These are phyloP conservation scores for Pseudogymnoascus sp. DNA, from an alignment of 2,329 filamentous ascomycete genomes.

Conservation along the genomic window DNA sequence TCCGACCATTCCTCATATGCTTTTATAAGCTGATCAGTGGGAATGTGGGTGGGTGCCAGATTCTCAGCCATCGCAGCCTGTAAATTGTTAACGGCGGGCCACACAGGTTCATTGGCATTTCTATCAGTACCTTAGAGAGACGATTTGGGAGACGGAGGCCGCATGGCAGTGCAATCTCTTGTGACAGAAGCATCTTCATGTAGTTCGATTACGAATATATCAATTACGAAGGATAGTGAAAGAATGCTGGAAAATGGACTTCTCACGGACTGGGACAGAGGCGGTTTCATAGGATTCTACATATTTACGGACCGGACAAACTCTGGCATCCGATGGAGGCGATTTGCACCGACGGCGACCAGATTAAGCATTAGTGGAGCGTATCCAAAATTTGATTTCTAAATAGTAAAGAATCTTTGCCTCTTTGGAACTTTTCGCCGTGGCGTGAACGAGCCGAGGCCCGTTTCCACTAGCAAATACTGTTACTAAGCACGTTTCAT, in stretches of 20 bases:
- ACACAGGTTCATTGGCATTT: neutral
- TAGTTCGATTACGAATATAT: neutral
- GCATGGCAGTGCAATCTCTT: conserved; percentile 35
- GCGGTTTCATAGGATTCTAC: neutral
- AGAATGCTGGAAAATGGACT: neutral
- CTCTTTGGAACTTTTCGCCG: neutral
- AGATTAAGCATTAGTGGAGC: neutral
- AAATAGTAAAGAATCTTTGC: neutral
- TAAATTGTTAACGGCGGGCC: conserved; percentile 13
- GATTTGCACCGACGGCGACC: neutral
- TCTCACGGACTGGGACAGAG: neutral
- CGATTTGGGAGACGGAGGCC: conserved; percentile 49
- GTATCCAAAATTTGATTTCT: neutral
- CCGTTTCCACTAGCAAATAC: neutral
- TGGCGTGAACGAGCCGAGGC: neutral
- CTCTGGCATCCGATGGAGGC: neutral
- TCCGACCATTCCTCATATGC: conserved; percentile 46
- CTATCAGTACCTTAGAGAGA: conserved; percentile 33
- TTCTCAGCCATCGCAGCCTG: conserved; percentile 44
- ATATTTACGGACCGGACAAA: neutral
- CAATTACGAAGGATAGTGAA: neutral
- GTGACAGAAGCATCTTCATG: neutral
- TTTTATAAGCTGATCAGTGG: conserved; percentile 34
- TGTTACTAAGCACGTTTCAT: neutral
- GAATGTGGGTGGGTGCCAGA: conserved; percentile 35